phyloP scores from a whole-genome alignment of 202 grass and related monocot species.

The Elaeis oleifera region DNA sequence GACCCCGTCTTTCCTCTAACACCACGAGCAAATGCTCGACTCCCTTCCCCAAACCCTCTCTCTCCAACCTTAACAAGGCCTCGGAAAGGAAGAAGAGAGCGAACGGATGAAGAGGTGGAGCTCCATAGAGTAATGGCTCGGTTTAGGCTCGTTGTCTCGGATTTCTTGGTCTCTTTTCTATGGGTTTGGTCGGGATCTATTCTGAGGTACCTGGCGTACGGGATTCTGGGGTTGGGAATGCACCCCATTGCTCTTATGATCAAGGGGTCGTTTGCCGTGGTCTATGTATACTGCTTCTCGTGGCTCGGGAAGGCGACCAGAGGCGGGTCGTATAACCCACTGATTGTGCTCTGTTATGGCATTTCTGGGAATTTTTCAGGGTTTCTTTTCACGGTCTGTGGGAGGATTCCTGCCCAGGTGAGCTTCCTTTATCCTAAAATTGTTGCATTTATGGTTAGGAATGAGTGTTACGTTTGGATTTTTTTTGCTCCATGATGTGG shows the following conservation, averaged over 20 bases:
- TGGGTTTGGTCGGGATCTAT: conserved; percentile 18
- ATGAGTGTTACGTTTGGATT: too few relatives aligned
- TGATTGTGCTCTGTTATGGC: conserved; percentile 17
- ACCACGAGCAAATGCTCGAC: too few relatives aligned
- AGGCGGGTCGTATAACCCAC: conserved; percentile 21
- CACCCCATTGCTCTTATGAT: not conserved
- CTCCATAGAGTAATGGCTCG: not conserved
- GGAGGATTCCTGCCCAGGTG: conserved; percentile 22
- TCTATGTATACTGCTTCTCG: conserved; percentile 14
- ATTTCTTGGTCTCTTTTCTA: conserved; percentile 14
- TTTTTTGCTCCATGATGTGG: too few relatives aligned
- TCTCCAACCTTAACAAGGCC: too few relatives aligned
- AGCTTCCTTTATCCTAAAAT: too few relatives aligned
- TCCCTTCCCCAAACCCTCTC: too few relatives aligned
- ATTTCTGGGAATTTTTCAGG: conserved; percentile 13
- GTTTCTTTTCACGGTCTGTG: conserved; percentile 13
- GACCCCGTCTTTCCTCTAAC: too few relatives aligned
- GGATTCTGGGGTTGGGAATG: conserved; percentile 11
- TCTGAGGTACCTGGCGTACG: not conserved
- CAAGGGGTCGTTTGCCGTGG: conserved; percentile 5
- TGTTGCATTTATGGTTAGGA: too few relatives aligned
- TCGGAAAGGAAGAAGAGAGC: too few relatives aligned
- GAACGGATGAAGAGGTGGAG: too few relatives aligned
- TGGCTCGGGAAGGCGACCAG: conserved; percentile 8
- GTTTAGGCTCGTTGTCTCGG: conserved; percentile 3